Base-by-base conservation (phyloP, 2,329 filamentous ascomycete genomes). In the Cercospora sesami region DNA sequence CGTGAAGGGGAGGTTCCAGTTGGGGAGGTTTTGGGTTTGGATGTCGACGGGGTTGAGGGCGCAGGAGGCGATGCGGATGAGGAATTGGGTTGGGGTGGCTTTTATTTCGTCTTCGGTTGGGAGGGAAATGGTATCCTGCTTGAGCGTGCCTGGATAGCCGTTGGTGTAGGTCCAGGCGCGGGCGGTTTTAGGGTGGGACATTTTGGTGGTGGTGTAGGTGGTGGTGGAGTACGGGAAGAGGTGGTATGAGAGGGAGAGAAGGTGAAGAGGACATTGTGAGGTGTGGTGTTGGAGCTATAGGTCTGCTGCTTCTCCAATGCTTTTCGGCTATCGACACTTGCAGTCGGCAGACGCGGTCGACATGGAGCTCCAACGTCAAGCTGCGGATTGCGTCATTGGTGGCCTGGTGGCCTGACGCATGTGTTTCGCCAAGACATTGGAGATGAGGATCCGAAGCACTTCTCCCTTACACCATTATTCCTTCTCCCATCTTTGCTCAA, bases 41-140 rank as follows among this genome's bases (percentile, higher is more conserved):
- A 79, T 76, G 67, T 79, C 77, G 51, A 79, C 78, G 16, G 78
- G 77, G 64, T 79, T 79, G 14, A 79, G 72, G 21, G 76, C 78
- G 67, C 73, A 76, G 6, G 76, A 74, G 51, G 77, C 70, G 57
- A 79, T 75, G 42, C 73, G 71, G 48, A 79, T 69, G 26, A 77
- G 73, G 63, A 79, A 72, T 58, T 58, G 28, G 60, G 76, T 75
- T 5, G 72, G 60, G 55, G 71, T 65, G 2, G 30, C 23, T 4
- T 42, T 18, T 62, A 68, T 66, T 60, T 74, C 68, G 60, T 72
- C 63, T 8, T 71, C 65, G 12, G 68, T 65, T 5, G 73, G 74
- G 7, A 73, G 48, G 10, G 71, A 42, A n/a, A 75, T 68, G 8
- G 69, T 73, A 18, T 70, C 69, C n/a, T 70, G 70, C 18, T 73